phyloP scores from a whole-genome alignment of 1,139 yeast genomes.

The Hemisphaericaspora xylofermentans region DNA sequence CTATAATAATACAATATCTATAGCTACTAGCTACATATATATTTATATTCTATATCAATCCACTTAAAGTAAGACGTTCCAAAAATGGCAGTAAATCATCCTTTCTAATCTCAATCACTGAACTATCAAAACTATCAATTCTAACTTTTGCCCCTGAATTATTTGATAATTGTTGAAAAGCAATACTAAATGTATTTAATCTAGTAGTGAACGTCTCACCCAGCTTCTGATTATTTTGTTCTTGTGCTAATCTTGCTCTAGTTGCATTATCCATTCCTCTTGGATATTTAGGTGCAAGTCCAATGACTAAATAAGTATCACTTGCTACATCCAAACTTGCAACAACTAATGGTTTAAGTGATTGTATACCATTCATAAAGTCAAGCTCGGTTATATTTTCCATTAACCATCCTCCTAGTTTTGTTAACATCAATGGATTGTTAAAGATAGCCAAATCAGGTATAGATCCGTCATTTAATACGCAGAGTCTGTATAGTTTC shows the following conservation, averaged over 20 bases:
- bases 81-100: constrained; percentile 87
- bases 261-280: constrained; percentile 52
- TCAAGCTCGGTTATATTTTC: constrained; percentile 88
- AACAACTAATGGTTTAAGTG: constrained; percentile 77
- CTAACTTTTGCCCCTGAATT: constrained; percentile 85
- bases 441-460: constrained; percentile 76
- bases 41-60: constrained; percentile 7
- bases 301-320: constrained; percentile 85
- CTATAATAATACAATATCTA: constrained; percentile 1
- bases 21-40: too few species aligned
- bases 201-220: constrained; percentile 35
- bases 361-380: constrained; percentile 39
- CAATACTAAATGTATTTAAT: constrained; percentile 81
- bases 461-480: constrained; percentile 74
- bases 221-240: constrained; percentile 34
- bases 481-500: constrained; percentile 80
- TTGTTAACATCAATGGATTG: constrained; percentile 81
- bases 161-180: constrained; percentile 82
- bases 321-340: constrained; percentile 78
- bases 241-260: constrained; percentile 37
- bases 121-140: constrained; percentile 91
- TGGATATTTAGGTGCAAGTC: constrained; percentile 82
- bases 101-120: constrained; percentile 84
- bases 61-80: constrained; percentile 58
- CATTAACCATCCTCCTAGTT: constrained; percentile 87